Conservation (phyloP, 2,329 filamentous ascomycete species). For the Stachybotrys chlorohalonatus region DNA sequence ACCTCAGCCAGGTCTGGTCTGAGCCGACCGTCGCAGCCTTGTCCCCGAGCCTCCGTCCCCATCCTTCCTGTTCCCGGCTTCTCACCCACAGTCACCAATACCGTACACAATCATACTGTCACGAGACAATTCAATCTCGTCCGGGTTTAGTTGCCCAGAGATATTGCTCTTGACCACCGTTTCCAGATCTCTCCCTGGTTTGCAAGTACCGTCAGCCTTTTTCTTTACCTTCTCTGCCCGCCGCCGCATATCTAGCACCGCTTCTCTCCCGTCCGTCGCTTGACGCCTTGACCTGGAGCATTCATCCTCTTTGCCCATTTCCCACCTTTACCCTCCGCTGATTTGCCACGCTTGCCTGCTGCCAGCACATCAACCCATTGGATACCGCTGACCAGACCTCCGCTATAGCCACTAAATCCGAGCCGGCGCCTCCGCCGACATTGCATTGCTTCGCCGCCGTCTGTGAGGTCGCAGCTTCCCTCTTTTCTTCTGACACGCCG, state of each 20-base stretch:
- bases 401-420: background rate
- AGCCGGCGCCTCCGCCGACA: background rate
- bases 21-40: background rate
- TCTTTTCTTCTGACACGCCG: background rate
- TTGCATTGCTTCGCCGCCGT: background rate
- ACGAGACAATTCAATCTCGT: background rate
- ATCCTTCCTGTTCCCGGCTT: background rate
- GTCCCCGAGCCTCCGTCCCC: background rate
- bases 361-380: background rate
- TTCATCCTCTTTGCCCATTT: background rate
- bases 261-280: background rate
- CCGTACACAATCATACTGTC: background rate
- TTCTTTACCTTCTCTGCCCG: background rate
- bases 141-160: background rate
- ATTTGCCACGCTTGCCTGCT: background rate
- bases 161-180: background rate
- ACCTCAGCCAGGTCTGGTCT: background rate
- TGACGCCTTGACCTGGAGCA: too few relatives aligned
- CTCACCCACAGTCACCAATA: background rate
- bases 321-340: background rate
- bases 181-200: background rate
- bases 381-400: background rate
- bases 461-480: background rate
- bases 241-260: background rate
- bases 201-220: background rate